Evolutionary conservation across 306 rosid species (phyloP), one percentile per base, ranked within the genome.

Genomic region (Cyclanthera cordifolia): DNA sequence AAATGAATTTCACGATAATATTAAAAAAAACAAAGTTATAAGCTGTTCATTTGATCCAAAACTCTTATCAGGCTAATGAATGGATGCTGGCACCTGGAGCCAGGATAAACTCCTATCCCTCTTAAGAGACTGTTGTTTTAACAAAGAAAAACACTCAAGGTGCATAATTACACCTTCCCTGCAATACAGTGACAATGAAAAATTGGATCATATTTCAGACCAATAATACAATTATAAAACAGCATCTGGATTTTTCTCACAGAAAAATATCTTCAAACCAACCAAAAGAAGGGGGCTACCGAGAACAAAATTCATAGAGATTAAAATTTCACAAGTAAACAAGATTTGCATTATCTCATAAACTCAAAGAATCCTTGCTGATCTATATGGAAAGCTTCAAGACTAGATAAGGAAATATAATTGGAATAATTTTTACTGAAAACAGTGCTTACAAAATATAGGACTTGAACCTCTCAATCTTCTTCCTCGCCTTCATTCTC

Each of bases 401-500:
- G 53, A 14, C 23, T 8, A 66, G 43, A 23, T 47, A 45, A 46
- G 71, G 55, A 66, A 24, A 66, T 66, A 66, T 46, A 43, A 45
- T 39, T 65, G 20, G 17, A 20, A 64, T 5, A 41, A 64, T 6
- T 46, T 39, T 54, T 66, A 66, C 52, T 24, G 15, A 21, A 25
- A 47, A 46, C 14, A 2, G 23, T 65, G 53, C 53, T 45, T 45
- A 53, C 52, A 61, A 61, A 20, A 39, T 10, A 20, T 9, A 37
- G 27, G 68, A 39, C n/a, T 61, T 21, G 0, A 65, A 24, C 58
- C n/a, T n/a, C 30, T 83, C 70, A 84, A 52, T 88, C 97, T 73
- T 91, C 97, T 76, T 91, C 95, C 82, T 91, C 97, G 3, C 88
- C 97, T 83, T 91, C 97, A 17, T 91, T 91, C 77, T 91, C 97